Base-by-base conservation (phyloP, 2,329 filamentous ascomycete species). In the Tympanopsis confertula region DNA sequence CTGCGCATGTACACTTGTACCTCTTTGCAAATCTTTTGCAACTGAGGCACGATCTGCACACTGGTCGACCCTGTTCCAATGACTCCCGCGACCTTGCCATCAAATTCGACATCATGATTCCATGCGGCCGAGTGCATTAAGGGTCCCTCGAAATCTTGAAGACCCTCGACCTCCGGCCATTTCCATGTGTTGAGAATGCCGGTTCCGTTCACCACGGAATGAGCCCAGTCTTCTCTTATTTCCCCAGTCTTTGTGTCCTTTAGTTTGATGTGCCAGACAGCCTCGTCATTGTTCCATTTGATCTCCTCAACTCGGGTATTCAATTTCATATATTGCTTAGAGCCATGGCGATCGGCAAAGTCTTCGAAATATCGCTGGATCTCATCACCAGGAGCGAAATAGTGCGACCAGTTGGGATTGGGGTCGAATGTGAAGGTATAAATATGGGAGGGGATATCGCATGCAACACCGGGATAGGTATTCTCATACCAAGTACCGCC, bases 41-140 rank as follows among this genome's bases (percentile, higher is more conserved):
- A 65, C 5, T 53, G 55, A 2, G 66, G 64, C 2, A 70, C 59
- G 4, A 76, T 59, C 47, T 75, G 71, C 3, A 71, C 63, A 1
- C 65, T 71, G 5, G 67, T 69, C 30, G 68, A 69, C 2, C 72
- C 72, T 35, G 57, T 72, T 13, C 72, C 73, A 36, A 77, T 65
- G n/a, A 76, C 50, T 4, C 64, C 63, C 18, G 73, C 66, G 7
- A 56, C 55, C 43, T 70, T 70, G 19, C 54, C 63, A 2, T 48
- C 49, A 5, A 72, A 51, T n/a, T 69, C 59, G 5, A 71, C 53
- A 14, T 63, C 58, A 4, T 66, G 50, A 1, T 70, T 63, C 71
- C 71, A 80, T 26, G 62, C 58, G 1, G 74, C 66, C 0, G 69
- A 69, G 47, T 79, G 74, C 32, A 75, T 59, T 3, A 75, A 51